Base-by-base conservation (phyloP, 1,284 basidiomycete genomes). In the Coniophora puteana region DNA sequence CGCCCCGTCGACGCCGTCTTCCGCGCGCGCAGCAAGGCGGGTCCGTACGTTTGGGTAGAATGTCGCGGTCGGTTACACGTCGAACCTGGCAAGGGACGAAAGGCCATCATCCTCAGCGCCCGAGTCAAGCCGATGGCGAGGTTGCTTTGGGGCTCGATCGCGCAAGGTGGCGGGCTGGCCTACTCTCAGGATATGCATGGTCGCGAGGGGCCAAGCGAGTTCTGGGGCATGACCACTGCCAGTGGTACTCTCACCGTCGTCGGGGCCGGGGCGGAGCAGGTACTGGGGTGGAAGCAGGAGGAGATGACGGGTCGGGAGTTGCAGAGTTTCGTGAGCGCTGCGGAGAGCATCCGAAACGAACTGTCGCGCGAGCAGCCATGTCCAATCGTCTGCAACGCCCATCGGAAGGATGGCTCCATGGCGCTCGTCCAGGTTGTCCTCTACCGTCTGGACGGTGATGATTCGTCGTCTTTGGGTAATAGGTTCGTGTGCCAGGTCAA, bases 71-170 rank as follows among this genome's bases (percentile, higher is more conserved):
- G 89, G 29, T 67, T 95, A 27, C 86, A 93, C 54, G 76, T 89
- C 42, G 91, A 94, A 65, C 84, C 90, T 0, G 90, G 91, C 2
- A 94, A 93, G 58, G 90, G 90, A 0, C 70, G 90, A 31, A 94
- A 95, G 58, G 88, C 89, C 3, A 90, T 95, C 52, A 80, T 95
- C 31, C 71, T 94, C 16, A 81, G 79, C 44, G 92, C 85, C 1
- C 71, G 93, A 6, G 74, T 80, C 21, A 69, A 83, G 35, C 72
- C 75, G 49, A 81, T 93, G 68, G 78, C 80, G 12, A 62, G 56
- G 8, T 61, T 93, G 33, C 63, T 62, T 2, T 92, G 88, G 89
- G 68, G 67, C 5, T 62, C 63, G 26, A 57, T 89, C 26, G 60
- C 65, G 3, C 54, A 60, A 20, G 71, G 70, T 11, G 76, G 78